Percentiles rank a stretch among this genome's conserved stretches.
These are phyloP conservation scores for Cordyceps militaris DNA, from an alignment of 2,329 filamentous ascomycete species.

Conservation along the genomic window DNA sequence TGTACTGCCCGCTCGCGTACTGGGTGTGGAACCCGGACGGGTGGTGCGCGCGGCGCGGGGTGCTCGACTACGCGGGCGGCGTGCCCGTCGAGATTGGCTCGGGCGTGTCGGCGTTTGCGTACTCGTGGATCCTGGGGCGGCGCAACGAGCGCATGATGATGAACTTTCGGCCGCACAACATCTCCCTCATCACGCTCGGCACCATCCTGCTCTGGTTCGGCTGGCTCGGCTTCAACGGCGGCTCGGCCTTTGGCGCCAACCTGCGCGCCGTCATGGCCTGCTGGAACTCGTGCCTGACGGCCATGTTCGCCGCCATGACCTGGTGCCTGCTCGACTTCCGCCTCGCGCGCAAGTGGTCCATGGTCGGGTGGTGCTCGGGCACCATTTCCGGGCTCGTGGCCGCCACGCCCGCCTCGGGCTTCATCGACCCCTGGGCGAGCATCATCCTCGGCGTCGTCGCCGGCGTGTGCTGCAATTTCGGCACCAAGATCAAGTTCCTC, in stretches of 20 bases:
- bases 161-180: constrained; percentile 99
- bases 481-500: constrained; percentile 58
- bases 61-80: constrained; percentile 92
- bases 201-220: constrained; percentile 97
- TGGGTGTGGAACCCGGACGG: constrained; percentile 96
- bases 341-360: constrained; percentile 86
- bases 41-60: constrained; percentile 85
- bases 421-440: constrained; percentile 60
- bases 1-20: constrained; percentile 94
- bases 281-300: constrained; percentile 95
- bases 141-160: constrained; percentile 99
- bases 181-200: constrained; percentile 91
- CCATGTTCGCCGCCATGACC: constrained; percentile 83
- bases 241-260: constrained; percentile 89
- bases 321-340: constrained; percentile 97
- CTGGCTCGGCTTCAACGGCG: constrained; percentile 98
- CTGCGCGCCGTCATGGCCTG: constrained; percentile 90
- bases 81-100: constrained; percentile 96
- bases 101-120: constrained; percentile 86
- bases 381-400: constrained; percentile 65
- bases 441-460: constrained; percentile 59
- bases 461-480: constrained; percentile 62
- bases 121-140: constrained; percentile 90
- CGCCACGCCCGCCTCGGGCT: constrained; percentile 62
- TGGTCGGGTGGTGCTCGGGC: constrained; percentile 67